Conservation (phyloP, 345 rosid species). For the Pugionium dolabratum region DNA sequence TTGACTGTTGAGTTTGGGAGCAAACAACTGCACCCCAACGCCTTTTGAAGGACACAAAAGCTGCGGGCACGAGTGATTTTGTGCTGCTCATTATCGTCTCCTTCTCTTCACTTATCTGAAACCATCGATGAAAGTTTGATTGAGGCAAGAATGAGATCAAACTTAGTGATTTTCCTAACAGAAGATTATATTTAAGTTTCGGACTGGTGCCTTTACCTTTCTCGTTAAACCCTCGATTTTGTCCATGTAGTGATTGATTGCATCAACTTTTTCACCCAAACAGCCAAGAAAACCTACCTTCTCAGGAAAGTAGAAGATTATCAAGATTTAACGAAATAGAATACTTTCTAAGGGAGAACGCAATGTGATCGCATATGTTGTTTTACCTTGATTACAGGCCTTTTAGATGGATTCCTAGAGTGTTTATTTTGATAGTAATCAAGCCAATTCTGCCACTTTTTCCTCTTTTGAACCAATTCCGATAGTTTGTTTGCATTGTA, state of each 20-base stretch:
- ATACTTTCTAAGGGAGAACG: not conserved
- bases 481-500: conserved; percentile 74
- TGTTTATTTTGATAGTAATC: conserved; percentile 77
- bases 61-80: conserved; percentile 64
- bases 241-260: conserved; percentile 62
- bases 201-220: conserved; percentile 44
- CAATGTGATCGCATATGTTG: conserved; percentile 6
- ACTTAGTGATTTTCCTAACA: not conserved
- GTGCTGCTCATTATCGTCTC: conserved; percentile 52
- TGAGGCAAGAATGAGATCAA: not conserved
- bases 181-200: not conserved
- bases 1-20: conserved; percentile 89
- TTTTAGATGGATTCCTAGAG: conserved; percentile 58
- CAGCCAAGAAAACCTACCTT: conserved; percentile 81
- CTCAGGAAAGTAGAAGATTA: conserved; percentile 22
- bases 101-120: conserved; percentile 71
- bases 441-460: conserved; percentile 76
- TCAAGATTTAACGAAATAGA: conserved; percentile 15
- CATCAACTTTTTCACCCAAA: conserved; percentile 70
- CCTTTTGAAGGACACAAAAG: conserved; percentile 87
- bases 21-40: conserved; percentile 95
- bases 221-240: conserved; percentile 58
- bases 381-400: conserved; percentile 59
- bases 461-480: conserved; percentile 60
- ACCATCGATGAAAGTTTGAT: conserved; percentile 8